phyloP scores from a whole-genome alignment of 2,329 filamentous ascomycete genomes.

The Grosmannia huntii region DNA sequence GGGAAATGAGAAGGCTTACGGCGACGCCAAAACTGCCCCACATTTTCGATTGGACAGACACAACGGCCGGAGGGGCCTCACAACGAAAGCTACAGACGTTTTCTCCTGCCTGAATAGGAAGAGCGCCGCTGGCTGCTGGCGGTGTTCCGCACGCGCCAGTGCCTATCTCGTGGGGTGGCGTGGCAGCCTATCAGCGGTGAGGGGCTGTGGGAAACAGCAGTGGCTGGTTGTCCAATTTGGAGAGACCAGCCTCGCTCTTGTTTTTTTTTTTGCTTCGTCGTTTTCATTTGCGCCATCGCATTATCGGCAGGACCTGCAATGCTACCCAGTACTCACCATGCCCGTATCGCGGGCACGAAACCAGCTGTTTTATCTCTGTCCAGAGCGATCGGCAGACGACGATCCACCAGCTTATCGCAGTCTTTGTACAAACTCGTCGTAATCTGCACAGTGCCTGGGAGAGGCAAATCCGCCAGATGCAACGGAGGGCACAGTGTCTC shows the following conservation, averaged over 20 bases:
- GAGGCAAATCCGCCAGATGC: too few species aligned
- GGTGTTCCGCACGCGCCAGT: not conserved
- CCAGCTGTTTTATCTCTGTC: not conserved
- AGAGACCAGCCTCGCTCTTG: not conserved
- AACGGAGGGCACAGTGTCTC: too few species aligned
- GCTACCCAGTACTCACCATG: not conserved
- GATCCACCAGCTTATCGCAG: not conserved
- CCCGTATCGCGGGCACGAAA: not conserved
- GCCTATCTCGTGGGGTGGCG: not conserved
- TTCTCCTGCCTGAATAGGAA: not conserved
- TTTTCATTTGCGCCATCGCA: not conserved
- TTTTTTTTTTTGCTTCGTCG: not conserved
- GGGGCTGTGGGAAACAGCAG: not conserved
- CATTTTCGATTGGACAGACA: not conserved
- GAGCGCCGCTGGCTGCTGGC: not conserved
- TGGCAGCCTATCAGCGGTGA: not conserved
- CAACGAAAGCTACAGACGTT: not conserved
- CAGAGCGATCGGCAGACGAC: not conserved
- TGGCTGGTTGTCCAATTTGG: not conserved
- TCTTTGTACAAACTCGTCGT: too few species aligned
- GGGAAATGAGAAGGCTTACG: not conserved
- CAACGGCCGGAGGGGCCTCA: not conserved
- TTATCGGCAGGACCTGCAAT: not conserved
- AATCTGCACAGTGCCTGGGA: not conserved
- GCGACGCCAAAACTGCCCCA: not conserved